Evolutionary conservation across 208 protist genomes (phyloP), one percentile per base, ranked within the genome.

Genomic region (Leishmania martiniquensis): DNA sequence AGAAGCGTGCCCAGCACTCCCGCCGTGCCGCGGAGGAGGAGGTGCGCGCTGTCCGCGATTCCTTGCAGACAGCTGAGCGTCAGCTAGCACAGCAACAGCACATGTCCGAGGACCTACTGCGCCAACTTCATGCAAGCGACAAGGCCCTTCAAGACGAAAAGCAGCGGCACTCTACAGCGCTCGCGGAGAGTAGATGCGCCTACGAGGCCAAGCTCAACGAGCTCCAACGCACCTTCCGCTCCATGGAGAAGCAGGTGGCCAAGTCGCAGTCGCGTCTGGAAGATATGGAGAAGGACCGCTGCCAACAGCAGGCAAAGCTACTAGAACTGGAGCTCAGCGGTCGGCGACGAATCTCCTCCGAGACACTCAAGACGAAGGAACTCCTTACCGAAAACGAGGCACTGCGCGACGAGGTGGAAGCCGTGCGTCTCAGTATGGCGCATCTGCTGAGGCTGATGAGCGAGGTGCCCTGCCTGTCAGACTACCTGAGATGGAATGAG

Each of bases 391-490:
- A 92, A 32, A 84, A 75, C n/a, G 76, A 85, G 39, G 77, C 77
- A 10, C 69, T 95, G 39, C 83, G 82, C 55, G 87, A 91, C 66
- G 86, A 93, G 63, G 84, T 93, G 29, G 84, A 90, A 47, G 87
- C 78, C 7, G 83, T 87, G 55, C 91, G 83, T 52, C 76, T 92
- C 7, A 96, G 93, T 77, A 89, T 93, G 83, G 86, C 89, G 34
- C 89, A 91, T 9, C 81, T 97, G 77, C 83, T 97, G 75, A 86
- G 81, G n/a, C 70, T 97, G 32, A 80, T 97, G 62, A 76, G 80
- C 9, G 83, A 93, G 65, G 89, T 97, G n/a, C 93, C 93, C n/a
- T 72, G 81, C 22, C 76, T 97, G 72, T 74, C 73, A 15, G 77
- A 86, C 37, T 95, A 89, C 72, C 72, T 97, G 63, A 65, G 68